A percentile compares a stretch with the other conserved stretches of the same genome.
Conservation (phyloP, 352 stramenopile species). For the Globisporangium spinosum region DNA sequence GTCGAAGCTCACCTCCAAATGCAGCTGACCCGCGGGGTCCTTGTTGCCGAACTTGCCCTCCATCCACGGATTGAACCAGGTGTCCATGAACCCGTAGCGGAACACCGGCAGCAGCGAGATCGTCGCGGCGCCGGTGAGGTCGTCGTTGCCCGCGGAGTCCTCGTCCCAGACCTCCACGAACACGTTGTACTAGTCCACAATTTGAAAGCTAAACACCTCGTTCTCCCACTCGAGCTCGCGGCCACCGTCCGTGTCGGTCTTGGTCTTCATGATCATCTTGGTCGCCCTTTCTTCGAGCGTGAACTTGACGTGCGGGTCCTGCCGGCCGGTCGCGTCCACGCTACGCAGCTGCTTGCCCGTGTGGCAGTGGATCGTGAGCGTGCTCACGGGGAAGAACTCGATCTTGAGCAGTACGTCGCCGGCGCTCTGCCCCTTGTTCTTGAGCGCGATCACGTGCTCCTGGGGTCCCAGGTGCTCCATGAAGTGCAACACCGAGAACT, state of each 20-base stretch:
- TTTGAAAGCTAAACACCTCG: conserved; percentile 78
- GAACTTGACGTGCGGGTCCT: conserved; percentile 81
- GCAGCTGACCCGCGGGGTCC: conserved; percentile 81
- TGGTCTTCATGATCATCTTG: conserved; percentile 78
- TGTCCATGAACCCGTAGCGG: conserved; percentile 82
- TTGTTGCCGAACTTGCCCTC: conserved; percentile 87
- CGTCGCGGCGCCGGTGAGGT: conserved; percentile 82
- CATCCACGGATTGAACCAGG: conserved; percentile 87
- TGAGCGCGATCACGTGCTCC: conserved; percentile 57
- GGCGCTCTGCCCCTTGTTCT: conserved; percentile 58
- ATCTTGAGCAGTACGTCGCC: conserved; percentile 77
- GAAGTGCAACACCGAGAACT: conserved; percentile 71
- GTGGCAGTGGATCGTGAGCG: conserved; percentile 55
- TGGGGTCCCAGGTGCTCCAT: conserved; percentile 48
- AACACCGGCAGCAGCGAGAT: conserved; percentile 90
- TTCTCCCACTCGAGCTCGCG: conserved; percentile 82
- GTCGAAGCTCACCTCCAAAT: conserved; percentile 86
- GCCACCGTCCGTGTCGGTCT: conserved; percentile 84
- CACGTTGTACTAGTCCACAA: conserved; percentile 93
- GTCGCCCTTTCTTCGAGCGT: conserved; percentile 67
- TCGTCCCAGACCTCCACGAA: conserved; percentile 90
- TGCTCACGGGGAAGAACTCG: conserved; percentile 80
- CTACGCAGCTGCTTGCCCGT: conserved; percentile 62
- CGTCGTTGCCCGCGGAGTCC: conserved; percentile 87
- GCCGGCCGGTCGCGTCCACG: conserved; percentile 66